Percentiles rank a stretch among this genome's conserved stretches.
Conservation (phyloP, 2,329 filamentous ascomycete species). For the Sclerotinia glacialis region DNA sequence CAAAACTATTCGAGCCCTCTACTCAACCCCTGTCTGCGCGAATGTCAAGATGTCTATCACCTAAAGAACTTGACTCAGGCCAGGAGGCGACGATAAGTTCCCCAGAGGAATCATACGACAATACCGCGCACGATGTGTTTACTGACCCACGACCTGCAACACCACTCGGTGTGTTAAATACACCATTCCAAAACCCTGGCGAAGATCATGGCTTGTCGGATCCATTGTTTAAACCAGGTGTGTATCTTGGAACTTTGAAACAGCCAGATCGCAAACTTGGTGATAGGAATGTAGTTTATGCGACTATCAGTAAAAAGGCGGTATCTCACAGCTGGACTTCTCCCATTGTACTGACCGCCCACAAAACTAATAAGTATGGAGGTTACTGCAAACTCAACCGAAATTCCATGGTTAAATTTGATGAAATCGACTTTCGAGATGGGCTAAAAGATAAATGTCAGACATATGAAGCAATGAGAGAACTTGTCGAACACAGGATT, state of each 20-base stretch:
- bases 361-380: constrained; percentile 16
- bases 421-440: constrained; percentile 5
- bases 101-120: neutral
- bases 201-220: constrained; percentile 9
- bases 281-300: constrained; percentile 9
- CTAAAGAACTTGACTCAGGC: neutral
- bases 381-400: constrained; percentile 11
- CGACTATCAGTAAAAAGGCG: neutral
- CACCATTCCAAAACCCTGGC: neutral
- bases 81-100: neutral
- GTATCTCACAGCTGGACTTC: neutral
- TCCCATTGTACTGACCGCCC: constrained; percentile 5
- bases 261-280: neutral
- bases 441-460: constrained; percentile 10
- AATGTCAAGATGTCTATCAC: neutral
- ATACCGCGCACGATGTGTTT: constrained; percentile 6
- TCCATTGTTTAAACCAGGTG: constrained; percentile 9
- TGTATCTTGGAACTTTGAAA: constrained; percentile 10
- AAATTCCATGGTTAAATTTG: neutral
- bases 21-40: neutral
- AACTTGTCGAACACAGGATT: constrained; percentile 11
- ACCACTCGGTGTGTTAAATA: constrained; percentile 7
- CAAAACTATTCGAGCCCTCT: constrained; percentile 11
- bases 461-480: constrained; percentile 12
- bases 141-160: constrained; percentile 1